Conservation (phyloP, 306 rosid species). For the Aeschynomene evenia region DNA sequence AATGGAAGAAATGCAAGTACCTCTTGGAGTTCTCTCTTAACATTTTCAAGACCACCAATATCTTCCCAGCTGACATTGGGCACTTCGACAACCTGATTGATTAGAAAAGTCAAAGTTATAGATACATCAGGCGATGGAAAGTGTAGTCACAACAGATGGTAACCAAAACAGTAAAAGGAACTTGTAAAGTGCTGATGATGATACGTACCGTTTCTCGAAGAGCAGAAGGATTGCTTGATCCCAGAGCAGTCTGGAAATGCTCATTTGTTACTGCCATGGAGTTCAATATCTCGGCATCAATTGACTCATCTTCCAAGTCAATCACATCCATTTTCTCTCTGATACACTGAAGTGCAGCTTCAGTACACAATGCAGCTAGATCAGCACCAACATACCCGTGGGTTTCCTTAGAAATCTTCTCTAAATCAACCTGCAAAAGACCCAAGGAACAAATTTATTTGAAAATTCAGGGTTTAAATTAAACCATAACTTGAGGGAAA, state of each 20-base stretch:
- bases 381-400: slow-evolving; percentile 99
- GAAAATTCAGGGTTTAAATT: neutral
- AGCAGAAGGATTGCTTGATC: slow-evolving; percentile 96
- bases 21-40: slow-evolving; percentile 99
- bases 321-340: slow-evolving; percentile 98
- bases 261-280: slow-evolving; percentile 99
- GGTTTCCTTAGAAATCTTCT: slow-evolving; percentile 82
- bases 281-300: slow-evolving; percentile 92
- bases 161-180: neutral
- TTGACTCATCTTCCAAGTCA: slow-evolving; percentile 91
- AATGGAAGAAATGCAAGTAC: slow-evolving; percentile 38
- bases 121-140: neutral
- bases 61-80: slow-evolving; percentile 94
- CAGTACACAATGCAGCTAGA: slow-evolving; percentile 92
- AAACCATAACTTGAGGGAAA: neutral
- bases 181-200: neutral
- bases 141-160: neutral
- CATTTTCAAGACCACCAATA: slow-evolving; percentile 98
- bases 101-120: slow-evolving; percentile 28
- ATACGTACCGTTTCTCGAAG: slow-evolving; percentile 90
- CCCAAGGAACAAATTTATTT: neutral
- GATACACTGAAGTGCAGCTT: slow-evolving; percentile 97
- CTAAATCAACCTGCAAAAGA: slow-evolving; percentile 78
- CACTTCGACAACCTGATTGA: slow-evolving; percentile 88
- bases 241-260: slow-evolving; percentile 92